phyloP scores from a whole-genome alignment of 192 early-diverging fungal genomes.

The Coemansia sp. region DNA sequence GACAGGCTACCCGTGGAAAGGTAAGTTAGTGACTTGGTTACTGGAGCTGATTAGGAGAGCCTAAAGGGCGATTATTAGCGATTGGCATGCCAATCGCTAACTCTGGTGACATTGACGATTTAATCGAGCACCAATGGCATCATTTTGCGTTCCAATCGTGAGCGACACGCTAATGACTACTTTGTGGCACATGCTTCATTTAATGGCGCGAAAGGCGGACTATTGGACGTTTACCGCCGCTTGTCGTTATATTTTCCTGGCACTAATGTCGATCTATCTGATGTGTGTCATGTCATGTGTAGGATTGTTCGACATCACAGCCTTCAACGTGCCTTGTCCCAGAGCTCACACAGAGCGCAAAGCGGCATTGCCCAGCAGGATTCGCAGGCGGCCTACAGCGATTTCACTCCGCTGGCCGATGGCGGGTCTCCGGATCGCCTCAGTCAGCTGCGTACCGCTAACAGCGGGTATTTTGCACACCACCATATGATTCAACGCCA shows the following conservation, averaged over 20 bases:
- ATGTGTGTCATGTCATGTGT: conserved; percentile 1
- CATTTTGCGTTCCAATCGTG: background rate
- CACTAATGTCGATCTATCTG: background rate
- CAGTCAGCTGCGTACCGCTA: conserved; percentile 22
- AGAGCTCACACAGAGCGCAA: conserved; percentile 6
- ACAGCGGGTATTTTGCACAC: conserved; percentile 49
- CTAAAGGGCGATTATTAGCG: conserved; percentile 6
- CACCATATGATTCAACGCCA: conserved; percentile 57
- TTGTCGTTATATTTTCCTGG: background rate
- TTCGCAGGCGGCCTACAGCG: conserved; percentile 1
- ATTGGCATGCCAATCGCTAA: background rate
- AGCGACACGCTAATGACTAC: background rate
- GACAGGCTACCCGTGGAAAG: conserved; percentile 45
- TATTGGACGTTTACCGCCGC: conserved; percentile 3
- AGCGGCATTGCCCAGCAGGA: conserved; percentile 6
- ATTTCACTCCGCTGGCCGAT: conserved; percentile 35
- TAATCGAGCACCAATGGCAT: background rate
- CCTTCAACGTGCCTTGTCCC: conserved; percentile 30
- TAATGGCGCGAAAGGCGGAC: conserved; percentile 9
- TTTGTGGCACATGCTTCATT: conserved; percentile 10
- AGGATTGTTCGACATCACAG: conserved; percentile 48
- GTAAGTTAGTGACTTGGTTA: conserved; percentile 26
- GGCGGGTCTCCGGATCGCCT: conserved; percentile 37
- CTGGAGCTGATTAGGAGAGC: background rate
- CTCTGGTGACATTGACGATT: background rate